phyloP scores from a whole-genome alignment of 768 basidiomycete species.

The Kwoniella botswanensis region DNA sequence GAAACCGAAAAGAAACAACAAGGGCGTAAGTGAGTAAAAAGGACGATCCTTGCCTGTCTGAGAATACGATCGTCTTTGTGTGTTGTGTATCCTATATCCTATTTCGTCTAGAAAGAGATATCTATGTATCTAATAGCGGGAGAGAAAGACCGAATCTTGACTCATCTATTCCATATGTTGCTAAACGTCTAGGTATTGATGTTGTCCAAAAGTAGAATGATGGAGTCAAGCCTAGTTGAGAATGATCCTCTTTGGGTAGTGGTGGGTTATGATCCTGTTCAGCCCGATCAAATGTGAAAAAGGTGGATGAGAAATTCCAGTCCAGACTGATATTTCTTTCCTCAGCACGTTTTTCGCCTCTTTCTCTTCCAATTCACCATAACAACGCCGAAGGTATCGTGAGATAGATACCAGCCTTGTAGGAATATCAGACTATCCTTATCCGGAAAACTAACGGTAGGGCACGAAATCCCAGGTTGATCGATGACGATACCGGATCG shows the following conservation, averaged over 20 bases:
- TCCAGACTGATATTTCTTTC: background rate
- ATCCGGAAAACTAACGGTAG: constrained; percentile 2
- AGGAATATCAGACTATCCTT: background rate
- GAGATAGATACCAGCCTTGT: background rate
- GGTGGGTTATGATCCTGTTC: background rate
- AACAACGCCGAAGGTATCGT: background rate
- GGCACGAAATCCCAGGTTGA: background rate
- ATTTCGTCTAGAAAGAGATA: background rate
- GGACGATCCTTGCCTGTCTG: background rate
- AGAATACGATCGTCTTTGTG: background rate
- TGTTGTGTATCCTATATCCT: background rate
- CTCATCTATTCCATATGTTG: background rate
- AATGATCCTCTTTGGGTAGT: background rate
- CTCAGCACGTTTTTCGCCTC: background rate
- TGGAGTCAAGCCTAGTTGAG: background rate
- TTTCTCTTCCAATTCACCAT: background rate
- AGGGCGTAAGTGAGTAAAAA: background rate
- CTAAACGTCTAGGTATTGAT: background rate
- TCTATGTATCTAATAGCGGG: background rate
- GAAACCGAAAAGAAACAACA: background rate
- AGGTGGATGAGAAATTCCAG: background rate
- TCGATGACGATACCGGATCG: constrained; percentile 8
- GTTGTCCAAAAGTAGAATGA: background rate
- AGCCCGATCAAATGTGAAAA: background rate
- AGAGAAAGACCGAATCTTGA: background rate